Evolutionary conservation across 805 yeast species (phyloP), one percentile per base, ranked within the genome.

Genomic region (Vanderwaltozyma yarrowii): DNA sequence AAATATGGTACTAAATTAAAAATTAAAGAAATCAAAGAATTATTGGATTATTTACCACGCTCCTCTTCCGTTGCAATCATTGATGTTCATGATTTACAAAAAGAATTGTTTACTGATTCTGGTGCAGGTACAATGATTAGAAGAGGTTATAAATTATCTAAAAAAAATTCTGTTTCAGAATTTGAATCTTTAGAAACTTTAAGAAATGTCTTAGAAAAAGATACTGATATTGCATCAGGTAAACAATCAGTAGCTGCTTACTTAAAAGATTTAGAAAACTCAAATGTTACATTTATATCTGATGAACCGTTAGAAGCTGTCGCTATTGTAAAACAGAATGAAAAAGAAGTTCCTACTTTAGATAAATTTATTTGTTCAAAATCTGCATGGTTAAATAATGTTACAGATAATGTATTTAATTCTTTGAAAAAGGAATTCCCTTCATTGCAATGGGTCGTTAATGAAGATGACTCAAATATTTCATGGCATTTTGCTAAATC

Each of bases 91-190:
- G 96, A 92, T 60, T 73, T 92, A 55, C 97, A 92, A 66, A 92
- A 89, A 61, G 99, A 92, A 64, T 74, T 92, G 56, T 92, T 92
- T 66, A 92, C 99, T 30, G 98, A 92, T 62, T 82, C 95, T 14
- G 99, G 99, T 63, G 99, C 98, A 23, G 99, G 99, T 58, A 92
- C 99, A 33, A 72, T 92, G 68, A 87, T 92, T 53, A 82, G 98
- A 73, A 79, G 98, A 64, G 99, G 99, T 45, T 85, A 89, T 67
- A 86, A 85, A 65, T 71, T 92, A 48, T 61, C 80, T 41, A 78
- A 76, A 53, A 77, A 86, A 59, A 72, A 75, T 52, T 73, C 81
- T 17, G 65, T 87, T 38, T 63, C 68, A 28, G 89, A 83, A 45
- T 82, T 88, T 58, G 51, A 62, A 21, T 75, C 78, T 42, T 74